Evolutionary conservation across 805 yeast genomes (phyloP).

Genomic region (Candida chilensis): DNA sequence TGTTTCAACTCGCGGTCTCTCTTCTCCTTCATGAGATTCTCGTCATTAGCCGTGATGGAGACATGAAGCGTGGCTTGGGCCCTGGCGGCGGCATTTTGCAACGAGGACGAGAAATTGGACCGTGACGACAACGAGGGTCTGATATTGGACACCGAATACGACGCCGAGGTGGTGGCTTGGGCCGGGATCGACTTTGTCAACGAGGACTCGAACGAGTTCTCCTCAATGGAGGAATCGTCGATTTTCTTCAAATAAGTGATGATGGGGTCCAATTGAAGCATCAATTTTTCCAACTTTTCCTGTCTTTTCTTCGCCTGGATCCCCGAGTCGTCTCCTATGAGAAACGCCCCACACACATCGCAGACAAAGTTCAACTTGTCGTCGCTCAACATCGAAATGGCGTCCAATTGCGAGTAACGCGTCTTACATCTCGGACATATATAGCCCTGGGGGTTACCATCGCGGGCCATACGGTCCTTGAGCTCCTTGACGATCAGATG

Average conservation of each 20-base stretch:
- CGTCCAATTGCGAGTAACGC: slow-evolving; percentile 80
- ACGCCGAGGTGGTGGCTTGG: slow-evolving; percentile 56
- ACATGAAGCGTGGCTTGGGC: slow-evolving; percentile 86
- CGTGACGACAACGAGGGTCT: slow-evolving; percentile 14
- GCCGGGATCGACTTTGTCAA: slow-evolving; percentile 81
- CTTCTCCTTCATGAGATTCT: slow-evolving; percentile 57
- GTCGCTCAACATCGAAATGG: slow-evolving; percentile 70
- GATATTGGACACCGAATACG: slow-evolving; percentile 54
- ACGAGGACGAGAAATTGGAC: slow-evolving; percentile 12
- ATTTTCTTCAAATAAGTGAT: slow-evolving; percentile 76
- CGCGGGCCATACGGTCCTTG: slow-evolving; percentile 76
- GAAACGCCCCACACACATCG: slow-evolving; percentile 67
- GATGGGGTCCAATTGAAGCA: slow-evolving; percentile 86
- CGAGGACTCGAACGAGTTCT: slow-evolving; percentile 83
- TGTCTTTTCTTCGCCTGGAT: slow-evolving; percentile 76
- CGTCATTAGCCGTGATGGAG: slow-evolving; percentile 82
- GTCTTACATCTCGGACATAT: slow-evolving; percentile 81
- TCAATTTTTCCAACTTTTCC: slow-evolving; percentile 69
- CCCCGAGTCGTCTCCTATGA: slow-evolving; percentile 84
- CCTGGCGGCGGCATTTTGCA: slow-evolving; percentile 31
- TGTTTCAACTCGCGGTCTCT: slow-evolving; percentile 59
- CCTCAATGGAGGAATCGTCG: slow-evolving; percentile 73
- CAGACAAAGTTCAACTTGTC: slow-evolving; percentile 79
- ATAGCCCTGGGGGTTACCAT: slow-evolving; percentile 89
- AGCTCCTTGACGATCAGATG: slow-evolving; percentile 74